Base-by-base conservation (phyloP, 164 flowering plant species). In the Macadamia integrifolia region DNA sequence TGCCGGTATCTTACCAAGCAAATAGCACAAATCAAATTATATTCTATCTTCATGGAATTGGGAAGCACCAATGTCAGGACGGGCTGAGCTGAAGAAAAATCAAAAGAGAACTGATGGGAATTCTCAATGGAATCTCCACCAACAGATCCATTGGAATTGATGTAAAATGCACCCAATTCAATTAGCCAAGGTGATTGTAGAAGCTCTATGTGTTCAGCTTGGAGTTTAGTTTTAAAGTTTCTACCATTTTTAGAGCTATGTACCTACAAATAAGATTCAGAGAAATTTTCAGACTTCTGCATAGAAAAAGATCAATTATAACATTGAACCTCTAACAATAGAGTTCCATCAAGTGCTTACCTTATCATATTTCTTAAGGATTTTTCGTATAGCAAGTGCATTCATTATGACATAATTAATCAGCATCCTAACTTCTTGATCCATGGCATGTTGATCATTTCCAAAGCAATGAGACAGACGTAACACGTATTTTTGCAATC, bases 361-460 rank as follows among this genome's bases (percentile, higher is more conserved):
- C 67, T 91, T 93, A 68, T 93, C 98, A 71, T 93, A 93, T 71
- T 93, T 93, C 87, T 91, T 89, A 32, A 93, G 89, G 66, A 93
- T 88, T 79, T 93, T 93, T 64, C 83, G 81, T 29, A 91, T 85
- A 23, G 98, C 98, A 68, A 82, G 79, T 59, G 98, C 97, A 78
- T 93, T 93, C 95, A 91, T 89, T 13, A 83, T 78, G 56, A 83
- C 80, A 78, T 89, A 90, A 60, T 90, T 84, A 6, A 89, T 83
- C 76, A 93, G 64, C 79, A 84, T 75, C 60, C 73, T 76, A 40
- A 89, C 90, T 73, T 90, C 83, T 74, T 86, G 74, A 18, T 76
- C 72, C 83, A 83, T 64, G 49, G 70, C 53, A 72, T 75, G 82
- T 11, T 79, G 74, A 70, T 86, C 85, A 67, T 79, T 76, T 32